phyloP scores from a whole-genome alignment of 2,329 filamentous ascomycete species.

The Pezicula carpinea region DNA sequence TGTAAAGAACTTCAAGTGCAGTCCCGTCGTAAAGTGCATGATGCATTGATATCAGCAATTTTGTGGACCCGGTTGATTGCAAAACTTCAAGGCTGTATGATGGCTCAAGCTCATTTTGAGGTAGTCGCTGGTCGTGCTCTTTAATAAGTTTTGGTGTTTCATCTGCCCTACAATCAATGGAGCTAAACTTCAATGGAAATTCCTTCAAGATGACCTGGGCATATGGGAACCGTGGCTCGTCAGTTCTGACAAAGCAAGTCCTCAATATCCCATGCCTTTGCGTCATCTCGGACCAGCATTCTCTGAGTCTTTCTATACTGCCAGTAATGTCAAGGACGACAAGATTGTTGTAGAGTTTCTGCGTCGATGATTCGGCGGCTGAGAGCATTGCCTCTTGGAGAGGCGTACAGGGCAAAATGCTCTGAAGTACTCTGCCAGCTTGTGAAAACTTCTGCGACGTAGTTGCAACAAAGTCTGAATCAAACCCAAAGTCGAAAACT shows the following conservation, averaged over 20 bases:
- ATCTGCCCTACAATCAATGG: neutral
- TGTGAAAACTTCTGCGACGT: constrained; percentile 15
- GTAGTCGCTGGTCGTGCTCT: neutral
- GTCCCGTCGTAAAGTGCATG: constrained; percentile 86
- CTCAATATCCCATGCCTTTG: constrained; percentile 70
- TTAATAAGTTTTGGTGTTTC: neutral
- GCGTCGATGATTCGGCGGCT: constrained; percentile 37
- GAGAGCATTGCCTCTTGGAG: constrained; percentile 86
- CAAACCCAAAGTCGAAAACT: constrained; percentile 18
- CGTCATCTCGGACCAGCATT: constrained; percentile 59
- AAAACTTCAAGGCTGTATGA: constrained; percentile 22
- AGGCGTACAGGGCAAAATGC: constrained; percentile 75
- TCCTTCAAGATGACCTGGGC: constrained; percentile 64
- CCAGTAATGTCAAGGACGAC: constrained; percentile 58
- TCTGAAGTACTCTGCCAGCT: constrained; percentile 35
- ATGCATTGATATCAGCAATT: constrained; percentile 43
- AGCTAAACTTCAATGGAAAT: constrained; percentile 27
- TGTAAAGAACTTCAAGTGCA: constrained; percentile 64
- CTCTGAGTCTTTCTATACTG: constrained; percentile 44
- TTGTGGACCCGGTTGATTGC: neutral
- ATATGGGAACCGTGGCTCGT: constrained; percentile 56
- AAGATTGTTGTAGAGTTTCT: constrained; percentile 66
- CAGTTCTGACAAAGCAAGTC: constrained; percentile 68
- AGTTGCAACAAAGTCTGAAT: constrained; percentile 13
- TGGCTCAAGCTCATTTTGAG: constrained; percentile 13